A percentile compares a stretch with the other conserved stretches of the same genome.
These are phyloP conservation scores for Suhomyces coccinellae DNA, from an alignment of 1,139 yeast species.

Conservation along the genomic window DNA sequence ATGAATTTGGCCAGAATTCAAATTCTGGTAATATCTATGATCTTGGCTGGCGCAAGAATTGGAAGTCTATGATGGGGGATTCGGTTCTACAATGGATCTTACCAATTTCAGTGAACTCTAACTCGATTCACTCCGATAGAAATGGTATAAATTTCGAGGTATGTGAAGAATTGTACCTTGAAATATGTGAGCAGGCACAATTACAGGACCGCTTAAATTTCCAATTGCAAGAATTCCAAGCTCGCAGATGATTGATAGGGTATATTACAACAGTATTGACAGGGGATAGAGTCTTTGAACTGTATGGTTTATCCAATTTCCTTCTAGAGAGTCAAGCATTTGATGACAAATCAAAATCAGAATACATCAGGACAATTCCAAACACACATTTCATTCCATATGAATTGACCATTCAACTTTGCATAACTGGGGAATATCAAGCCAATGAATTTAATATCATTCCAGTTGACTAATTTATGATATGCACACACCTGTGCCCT, in stretches of 20 bases:
- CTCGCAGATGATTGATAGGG: background rate
- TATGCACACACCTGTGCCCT: too few species aligned
- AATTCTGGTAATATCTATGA: constrained; percentile 70
- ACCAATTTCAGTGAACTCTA: constrained; percentile 49
- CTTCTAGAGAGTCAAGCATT: background rate
- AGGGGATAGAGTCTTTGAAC: background rate
- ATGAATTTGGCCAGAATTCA: constrained; percentile 34
- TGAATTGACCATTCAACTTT: too few species aligned
- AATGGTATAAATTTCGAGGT: constrained; percentile 56
- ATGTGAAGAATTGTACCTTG: constrained; percentile 43
- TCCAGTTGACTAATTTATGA: too few species aligned
- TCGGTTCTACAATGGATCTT: constrained; percentile 66
- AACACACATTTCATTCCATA: too few species aligned
- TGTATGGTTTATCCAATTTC: background rate
- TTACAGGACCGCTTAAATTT: constrained; percentile 50
- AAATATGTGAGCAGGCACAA: constrained; percentile 42
- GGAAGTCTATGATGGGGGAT: constrained; percentile 73
- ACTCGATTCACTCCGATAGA: constrained; percentile 27
- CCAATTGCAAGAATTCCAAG: constrained; percentile 32
- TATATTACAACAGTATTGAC: too few species aligned
- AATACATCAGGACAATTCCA: too few species aligned
- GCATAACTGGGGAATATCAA: too few species aligned
- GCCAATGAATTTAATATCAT: too few species aligned
- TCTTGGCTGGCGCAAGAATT: constrained; percentile 62
- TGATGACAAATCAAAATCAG: too few species aligned